Conservation (phyloP, 768 basidiomycete species). For the Crassisporium funariophilum region DNA sequence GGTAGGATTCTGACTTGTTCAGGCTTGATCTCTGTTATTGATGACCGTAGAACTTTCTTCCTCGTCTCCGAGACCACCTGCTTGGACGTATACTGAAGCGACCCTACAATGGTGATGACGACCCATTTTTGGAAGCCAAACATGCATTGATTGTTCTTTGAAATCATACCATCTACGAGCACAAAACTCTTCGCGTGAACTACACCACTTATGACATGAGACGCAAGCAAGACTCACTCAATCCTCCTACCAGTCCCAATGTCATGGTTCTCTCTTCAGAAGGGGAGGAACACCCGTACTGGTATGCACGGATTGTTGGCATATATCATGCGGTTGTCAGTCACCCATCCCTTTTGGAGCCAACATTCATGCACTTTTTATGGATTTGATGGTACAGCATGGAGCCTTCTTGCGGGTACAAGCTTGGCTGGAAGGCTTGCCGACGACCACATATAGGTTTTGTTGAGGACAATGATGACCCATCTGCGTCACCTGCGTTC, state of each 20-base stretch:
- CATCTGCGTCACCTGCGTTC: conserved; percentile 28
- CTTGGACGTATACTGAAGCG: conserved; percentile 25
- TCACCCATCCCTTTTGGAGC: conserved; percentile 4
- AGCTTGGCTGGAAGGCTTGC: conserved; percentile 28
- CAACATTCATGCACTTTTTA: conserved; percentile 12
- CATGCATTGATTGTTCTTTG: conserved; percentile 9
- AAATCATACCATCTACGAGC: conserved; percentile 25
- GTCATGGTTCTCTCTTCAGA: conserved; percentile 31
- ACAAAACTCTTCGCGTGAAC: conserved; percentile 34
- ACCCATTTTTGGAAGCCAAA: conserved; percentile 20
- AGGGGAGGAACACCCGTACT: conserved; percentile 21
- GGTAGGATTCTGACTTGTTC: conserved; percentile 21
- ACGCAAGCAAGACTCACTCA: conserved; percentile 40
- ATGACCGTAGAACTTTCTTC: conserved; percentile 27
- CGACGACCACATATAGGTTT: conserved; percentile 39
- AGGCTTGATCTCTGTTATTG: conserved; percentile 1
- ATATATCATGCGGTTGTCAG: conserved; percentile 30
- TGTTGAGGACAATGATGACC: conserved; percentile 24
- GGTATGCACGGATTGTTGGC: conserved; percentile 33
- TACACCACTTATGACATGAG: conserved; percentile 46
- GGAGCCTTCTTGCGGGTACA: conserved; percentile 16
- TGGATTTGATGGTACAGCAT: conserved; percentile 16
- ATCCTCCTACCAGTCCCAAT: conserved; percentile 32
- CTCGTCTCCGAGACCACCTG: conserved; percentile 30
- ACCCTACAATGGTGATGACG: conserved; percentile 27